Percentiles rank a stretch among this genome's conserved stretches.
Evolutionary conservation across 495 filamentous ascomycete species (phyloP).

Genomic region (Podospora pseudopauciseta): DNA sequence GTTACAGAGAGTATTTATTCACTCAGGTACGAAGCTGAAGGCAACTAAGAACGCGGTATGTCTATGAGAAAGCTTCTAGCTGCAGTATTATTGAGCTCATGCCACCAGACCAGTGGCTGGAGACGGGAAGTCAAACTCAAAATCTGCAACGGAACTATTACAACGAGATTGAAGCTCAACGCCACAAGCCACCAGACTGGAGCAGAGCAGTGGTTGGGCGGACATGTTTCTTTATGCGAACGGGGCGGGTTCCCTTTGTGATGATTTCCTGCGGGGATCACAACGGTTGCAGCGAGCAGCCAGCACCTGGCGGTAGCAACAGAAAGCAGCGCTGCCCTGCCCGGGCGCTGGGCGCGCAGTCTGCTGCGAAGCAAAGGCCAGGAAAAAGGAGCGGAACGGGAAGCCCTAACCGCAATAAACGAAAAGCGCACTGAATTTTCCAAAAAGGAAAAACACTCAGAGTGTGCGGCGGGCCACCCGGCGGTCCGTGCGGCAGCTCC

Average conservation of each 20-base stretch:
- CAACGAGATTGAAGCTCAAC: neutral
- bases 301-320: neutral
- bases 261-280: neutral
- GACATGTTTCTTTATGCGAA: neutral
- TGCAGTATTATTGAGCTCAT: too few relatives aligned
- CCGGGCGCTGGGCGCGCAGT: neutral
- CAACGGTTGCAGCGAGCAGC: neutral
- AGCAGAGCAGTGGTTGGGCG: too few relatives aligned
- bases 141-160: neutral
- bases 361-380: neutral
- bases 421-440: conserved; percentile 23
- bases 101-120: too few relatives aligned
- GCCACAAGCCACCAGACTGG: neutral
- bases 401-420: conserved; percentile 18
- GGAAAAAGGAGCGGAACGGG: conserved; percentile 3
- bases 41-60: too few relatives aligned
- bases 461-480: neutral
- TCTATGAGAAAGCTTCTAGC: too few relatives aligned
- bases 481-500: neutral
- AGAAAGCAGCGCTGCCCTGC: neutral
- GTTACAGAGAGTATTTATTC: too few relatives aligned
- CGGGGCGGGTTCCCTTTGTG: neutral
- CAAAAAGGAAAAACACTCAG: conserved; percentile 18
- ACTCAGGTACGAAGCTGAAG: too few relatives aligned
- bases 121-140: neutral